phyloP scores from a whole-genome alignment of 2,329 filamentous ascomycete species.

The Pseudogymnoascus sp. region DNA sequence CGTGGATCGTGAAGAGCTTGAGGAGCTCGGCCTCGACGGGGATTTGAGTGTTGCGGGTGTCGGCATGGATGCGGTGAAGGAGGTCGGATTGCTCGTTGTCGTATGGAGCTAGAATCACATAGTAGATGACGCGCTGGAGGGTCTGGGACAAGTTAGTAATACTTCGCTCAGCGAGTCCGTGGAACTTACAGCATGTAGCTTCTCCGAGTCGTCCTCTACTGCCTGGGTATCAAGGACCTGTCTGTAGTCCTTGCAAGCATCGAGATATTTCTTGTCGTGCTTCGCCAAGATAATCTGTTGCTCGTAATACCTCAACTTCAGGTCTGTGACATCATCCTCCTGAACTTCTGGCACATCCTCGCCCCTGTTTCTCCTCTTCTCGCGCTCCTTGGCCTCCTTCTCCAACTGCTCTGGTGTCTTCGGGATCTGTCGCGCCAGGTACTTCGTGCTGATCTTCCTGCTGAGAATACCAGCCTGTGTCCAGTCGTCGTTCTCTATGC shows the following conservation, averaged over 20 bases:
- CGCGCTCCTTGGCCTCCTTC: conserved; percentile 80
- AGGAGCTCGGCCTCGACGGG: conserved; percentile 75
- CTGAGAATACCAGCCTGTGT: conserved; percentile 88
- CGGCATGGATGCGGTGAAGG: conserved; percentile 82
- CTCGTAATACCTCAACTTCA: conserved; percentile 94
- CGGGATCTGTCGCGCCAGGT: conserved; percentile 82
- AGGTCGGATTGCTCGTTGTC: conserved; percentile 99
- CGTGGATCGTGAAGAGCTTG: conserved; percentile 88
- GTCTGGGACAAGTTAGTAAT: conserved; percentile 44
- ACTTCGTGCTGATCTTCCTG: conserved; percentile 94
- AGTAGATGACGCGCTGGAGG: conserved; percentile 93
- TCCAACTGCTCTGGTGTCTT: conserved; percentile 82
- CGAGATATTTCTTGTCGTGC: conserved; percentile 94
- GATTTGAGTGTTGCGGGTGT: conserved; percentile 71
- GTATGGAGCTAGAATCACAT: conserved; percentile 89
- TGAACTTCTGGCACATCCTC: conserved; percentile 71
- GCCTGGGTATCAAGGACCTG: conserved; percentile 94
- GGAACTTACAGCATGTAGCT: conserved; percentile 71
- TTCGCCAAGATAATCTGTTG: conserved; percentile 94
- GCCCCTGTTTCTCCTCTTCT: conserved; percentile 73
- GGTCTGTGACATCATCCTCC: conserved; percentile 85
- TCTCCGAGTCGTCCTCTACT: conserved; percentile 79
- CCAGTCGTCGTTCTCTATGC: conserved; percentile 94
- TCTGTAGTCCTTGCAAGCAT: conserved; percentile 96
- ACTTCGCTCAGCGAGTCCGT: not conserved